A percentile compares a stretch with the other conserved stretches of the same genome.
These are phyloP conservation scores for Rhamnella rubrinervis DNA, from an alignment of 331 rosid species.

Conservation along the genomic window DNA sequence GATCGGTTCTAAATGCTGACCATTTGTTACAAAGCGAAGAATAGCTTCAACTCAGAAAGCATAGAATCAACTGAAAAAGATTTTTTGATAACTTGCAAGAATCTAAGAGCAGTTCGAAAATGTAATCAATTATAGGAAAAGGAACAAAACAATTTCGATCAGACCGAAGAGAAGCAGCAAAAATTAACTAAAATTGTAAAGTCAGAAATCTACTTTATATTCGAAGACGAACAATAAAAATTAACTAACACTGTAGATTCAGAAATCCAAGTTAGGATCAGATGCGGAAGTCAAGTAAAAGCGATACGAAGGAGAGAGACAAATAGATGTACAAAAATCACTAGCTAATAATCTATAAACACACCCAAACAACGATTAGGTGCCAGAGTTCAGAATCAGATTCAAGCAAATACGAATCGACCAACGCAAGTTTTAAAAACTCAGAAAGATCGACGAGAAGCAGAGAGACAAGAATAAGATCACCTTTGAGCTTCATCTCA, in stretches of 20 bases:
- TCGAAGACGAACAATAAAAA: too few species aligned
- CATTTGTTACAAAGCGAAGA: not conserved
- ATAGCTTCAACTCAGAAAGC: too few species aligned
- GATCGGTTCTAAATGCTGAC: not conserved
- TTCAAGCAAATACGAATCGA: not conserved
- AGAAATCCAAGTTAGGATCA: not conserved
- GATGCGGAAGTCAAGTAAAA: not conserved
- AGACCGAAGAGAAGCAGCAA: too few species aligned
- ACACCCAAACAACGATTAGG: not conserved
- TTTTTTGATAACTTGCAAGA: too few species aligned
- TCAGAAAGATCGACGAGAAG: not conserved
- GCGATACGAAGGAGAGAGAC: not conserved
- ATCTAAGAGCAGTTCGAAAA: too few species aligned
- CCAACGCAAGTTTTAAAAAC: not conserved
- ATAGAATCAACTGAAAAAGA: too few species aligned
- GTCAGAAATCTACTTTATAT: too few species aligned
- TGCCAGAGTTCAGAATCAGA: slow-evolving; percentile 14
- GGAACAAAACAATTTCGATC: too few species aligned
- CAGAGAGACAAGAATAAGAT: not conserved
- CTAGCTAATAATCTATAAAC: not conserved
- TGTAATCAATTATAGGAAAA: too few species aligned
- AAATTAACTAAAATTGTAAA: too few species aligned
- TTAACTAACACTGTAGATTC: not conserved
- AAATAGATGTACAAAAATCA: not conserved
- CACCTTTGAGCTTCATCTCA: slow-evolving; percentile 61